Conservation (phyloP, 2,329 filamentous ascomycete genomes). For the Anthostomella pinea region DNA sequence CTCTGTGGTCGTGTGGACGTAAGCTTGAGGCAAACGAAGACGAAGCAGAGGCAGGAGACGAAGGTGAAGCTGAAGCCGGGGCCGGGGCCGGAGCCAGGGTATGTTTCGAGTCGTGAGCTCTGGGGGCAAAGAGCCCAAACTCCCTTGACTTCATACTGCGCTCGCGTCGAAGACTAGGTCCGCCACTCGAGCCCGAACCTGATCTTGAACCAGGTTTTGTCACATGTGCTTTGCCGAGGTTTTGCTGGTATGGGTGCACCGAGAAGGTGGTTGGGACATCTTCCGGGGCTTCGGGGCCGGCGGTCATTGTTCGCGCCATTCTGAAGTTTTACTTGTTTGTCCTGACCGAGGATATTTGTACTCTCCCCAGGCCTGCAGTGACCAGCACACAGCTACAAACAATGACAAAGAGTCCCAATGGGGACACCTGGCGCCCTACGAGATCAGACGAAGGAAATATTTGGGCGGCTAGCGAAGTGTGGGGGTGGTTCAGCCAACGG, state of each 20-base stretch:
- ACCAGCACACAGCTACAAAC: too few species aligned
- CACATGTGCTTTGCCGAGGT: conserved; percentile 11
- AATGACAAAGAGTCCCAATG: too few species aligned
- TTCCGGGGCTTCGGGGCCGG: conserved; percentile 6
- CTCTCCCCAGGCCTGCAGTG: neutral
- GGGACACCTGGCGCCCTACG: too few species aligned
- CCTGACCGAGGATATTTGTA: neutral
- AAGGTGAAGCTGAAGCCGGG: conserved; percentile 9
- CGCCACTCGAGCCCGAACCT: conserved; percentile 18
- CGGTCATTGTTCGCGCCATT: conserved; percentile 9
- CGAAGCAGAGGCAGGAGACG: conserved; percentile 13
- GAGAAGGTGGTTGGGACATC: conserved; percentile 8
- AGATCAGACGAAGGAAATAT: too few species aligned
- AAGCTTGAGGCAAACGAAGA: conserved; percentile 1
- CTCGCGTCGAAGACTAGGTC: conserved; percentile 25
- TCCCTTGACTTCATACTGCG: conserved; percentile 28
- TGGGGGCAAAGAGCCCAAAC: conserved; percentile 21
- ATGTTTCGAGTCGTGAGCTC: conserved; percentile 25
- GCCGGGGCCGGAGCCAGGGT: conserved; percentile 17
- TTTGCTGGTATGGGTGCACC: conserved; percentile 11
- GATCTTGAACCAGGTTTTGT: conserved; percentile 19
- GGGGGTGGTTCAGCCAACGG: too few species aligned
- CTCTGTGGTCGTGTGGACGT: conserved; percentile 8
- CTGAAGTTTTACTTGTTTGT: neutral
- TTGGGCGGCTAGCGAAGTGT: too few species aligned